These are phyloP conservation scores for Sordariomycetes sp. DNA, from an alignment of 2,329 filamentous ascomycete genomes.

Conservation along the genomic window DNA sequence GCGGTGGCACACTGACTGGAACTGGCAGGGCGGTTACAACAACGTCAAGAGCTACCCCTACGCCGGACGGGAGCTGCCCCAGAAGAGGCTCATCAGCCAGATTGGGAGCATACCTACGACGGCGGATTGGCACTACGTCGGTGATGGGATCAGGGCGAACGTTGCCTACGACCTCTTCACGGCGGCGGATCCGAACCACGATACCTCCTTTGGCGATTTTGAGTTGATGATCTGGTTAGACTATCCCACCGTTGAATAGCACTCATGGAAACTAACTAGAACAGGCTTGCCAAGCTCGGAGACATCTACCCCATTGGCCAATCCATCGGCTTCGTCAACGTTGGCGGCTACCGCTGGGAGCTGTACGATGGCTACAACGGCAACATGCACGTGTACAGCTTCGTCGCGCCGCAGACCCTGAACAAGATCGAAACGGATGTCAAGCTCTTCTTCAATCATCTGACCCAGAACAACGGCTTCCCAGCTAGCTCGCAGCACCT, in stretches of 20 bases:
- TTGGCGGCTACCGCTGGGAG: slow-evolving; percentile 44
- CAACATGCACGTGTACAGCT: slow-evolving; percentile 52
- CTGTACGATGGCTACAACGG: slow-evolving; percentile 51
- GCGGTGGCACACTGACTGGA: slow-evolving; percentile 29
- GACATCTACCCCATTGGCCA: slow-evolving; percentile 11
- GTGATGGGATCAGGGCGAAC: slow-evolving; percentile 32
- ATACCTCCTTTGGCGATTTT: slow-evolving; percentile 31
- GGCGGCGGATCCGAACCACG: slow-evolving; percentile 27
- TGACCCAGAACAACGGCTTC: slow-evolving; percentile 36
- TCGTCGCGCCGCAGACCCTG: slow-evolving; percentile 25
- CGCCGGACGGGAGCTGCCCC: slow-evolving; percentile 9
- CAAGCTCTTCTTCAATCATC: slow-evolving; percentile 45
- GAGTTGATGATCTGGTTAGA: slow-evolving; percentile 52
- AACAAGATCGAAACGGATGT: slow-evolving; percentile 46
- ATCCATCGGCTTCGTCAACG: slow-evolving; percentile 40
- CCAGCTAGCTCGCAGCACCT: slow-evolving; percentile 39
- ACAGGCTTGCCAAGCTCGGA: slow-evolving; percentile 12
- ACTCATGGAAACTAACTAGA: background rate
- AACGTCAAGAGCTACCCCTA: slow-evolving; percentile 32
- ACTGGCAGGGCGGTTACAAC: slow-evolving; percentile 24
- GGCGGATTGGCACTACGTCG: slow-evolving; percentile 22
- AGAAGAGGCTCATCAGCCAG: slow-evolving; percentile 16
- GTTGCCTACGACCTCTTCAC: slow-evolving; percentile 55
- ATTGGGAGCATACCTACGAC: slow-evolving; percentile 22
- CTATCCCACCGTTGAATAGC: background rate